These are phyloP conservation scores for Coffea canephora DNA, from an alignment of 257 asterid genomes.

Conservation along the genomic window DNA sequence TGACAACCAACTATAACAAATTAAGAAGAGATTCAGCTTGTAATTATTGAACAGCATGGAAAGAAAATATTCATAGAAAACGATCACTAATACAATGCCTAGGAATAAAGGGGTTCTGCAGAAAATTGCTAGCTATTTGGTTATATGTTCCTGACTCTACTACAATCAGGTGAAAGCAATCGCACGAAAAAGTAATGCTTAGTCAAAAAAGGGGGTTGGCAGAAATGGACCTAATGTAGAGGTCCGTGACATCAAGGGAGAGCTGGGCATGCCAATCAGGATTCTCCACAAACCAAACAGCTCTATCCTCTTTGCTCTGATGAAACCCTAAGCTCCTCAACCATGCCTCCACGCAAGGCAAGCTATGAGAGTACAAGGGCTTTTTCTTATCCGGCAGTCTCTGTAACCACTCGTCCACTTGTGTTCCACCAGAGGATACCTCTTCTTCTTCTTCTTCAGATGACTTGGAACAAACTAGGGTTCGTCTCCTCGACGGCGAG, in stretches of 20 bases:
- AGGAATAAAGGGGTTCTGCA: too few relatives aligned
- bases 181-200: too few relatives aligned
- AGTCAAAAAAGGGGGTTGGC: too few relatives aligned
- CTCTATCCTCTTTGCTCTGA: constrained; percentile 85
- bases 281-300: constrained; percentile 85
- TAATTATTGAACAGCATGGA: too few relatives aligned
- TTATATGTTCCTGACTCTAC: too few relatives aligned
- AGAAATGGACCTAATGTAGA: constrained; percentile 59
- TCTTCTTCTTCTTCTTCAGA: constrained; percentile 59
- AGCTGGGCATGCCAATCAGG: constrained; percentile 87
- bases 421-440: constrained; percentile 28
- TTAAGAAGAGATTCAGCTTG: neutral
- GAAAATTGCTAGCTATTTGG: too few relatives aligned
- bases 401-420: constrained; percentile 75
- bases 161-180: too few relatives aligned
- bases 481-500: constrained; percentile 29
- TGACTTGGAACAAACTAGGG: constrained; percentile 33
- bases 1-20: neutral
- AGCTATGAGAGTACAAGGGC: constrained; percentile 84
- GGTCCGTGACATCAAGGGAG: constrained; percentile 84
- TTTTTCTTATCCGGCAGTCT: constrained; percentile 85
- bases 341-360: constrained; percentile 98
- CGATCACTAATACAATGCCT: too few relatives aligned
- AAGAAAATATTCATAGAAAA: too few relatives aligned
- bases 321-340: constrained; percentile 67